These are phyloP conservation scores for Wickerhamomyces subpelliculosus DNA, from an alignment of 805 yeast genomes.

Conservation along the genomic window DNA sequence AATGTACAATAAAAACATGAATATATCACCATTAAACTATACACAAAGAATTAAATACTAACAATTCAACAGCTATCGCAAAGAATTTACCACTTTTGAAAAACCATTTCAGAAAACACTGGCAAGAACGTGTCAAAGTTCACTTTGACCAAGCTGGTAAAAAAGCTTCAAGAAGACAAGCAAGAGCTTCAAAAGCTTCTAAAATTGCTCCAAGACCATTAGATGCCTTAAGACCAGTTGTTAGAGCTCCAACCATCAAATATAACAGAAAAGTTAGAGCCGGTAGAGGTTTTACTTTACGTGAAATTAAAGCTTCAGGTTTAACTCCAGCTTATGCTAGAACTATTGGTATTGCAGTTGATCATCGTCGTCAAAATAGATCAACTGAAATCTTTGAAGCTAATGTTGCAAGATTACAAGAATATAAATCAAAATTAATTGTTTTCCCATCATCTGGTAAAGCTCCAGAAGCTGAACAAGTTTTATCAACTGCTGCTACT, in stretches of 20 bases:
- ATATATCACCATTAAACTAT: no score
- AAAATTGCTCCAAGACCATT: constrained; percentile 95
- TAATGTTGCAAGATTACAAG: constrained; percentile 94
- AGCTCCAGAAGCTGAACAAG: constrained; percentile 76
- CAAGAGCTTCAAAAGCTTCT: constrained; percentile 93
- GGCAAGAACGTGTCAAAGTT: constrained; percentile 99
- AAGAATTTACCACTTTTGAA: constrained; percentile 98
- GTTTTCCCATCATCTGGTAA: constrained; percentile 90
- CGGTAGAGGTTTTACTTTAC: constrained; percentile 98
- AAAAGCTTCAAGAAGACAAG: constrained; percentile 93
- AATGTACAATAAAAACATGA: background rate
- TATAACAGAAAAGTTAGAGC: constrained; percentile 99
- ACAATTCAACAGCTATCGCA: constrained; percentile 68
- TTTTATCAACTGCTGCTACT: constrained; percentile 61
- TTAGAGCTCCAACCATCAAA: constrained; percentile 97
- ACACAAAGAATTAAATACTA: no score
- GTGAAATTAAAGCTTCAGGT: constrained; percentile 98
- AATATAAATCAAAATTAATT: constrained; percentile 92
- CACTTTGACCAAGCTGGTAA: constrained; percentile 99
- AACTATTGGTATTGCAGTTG: constrained; percentile 97
- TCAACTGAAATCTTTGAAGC: constrained; percentile 89
- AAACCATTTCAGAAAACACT: constrained; percentile 99
- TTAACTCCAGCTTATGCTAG: constrained; percentile 91
- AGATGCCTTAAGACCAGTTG: constrained; percentile 94
- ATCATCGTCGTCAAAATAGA: constrained; percentile 99